Conservation (phyloP, 768 basidiomycete species). For the Stropharia rugosoannulata region DNA sequence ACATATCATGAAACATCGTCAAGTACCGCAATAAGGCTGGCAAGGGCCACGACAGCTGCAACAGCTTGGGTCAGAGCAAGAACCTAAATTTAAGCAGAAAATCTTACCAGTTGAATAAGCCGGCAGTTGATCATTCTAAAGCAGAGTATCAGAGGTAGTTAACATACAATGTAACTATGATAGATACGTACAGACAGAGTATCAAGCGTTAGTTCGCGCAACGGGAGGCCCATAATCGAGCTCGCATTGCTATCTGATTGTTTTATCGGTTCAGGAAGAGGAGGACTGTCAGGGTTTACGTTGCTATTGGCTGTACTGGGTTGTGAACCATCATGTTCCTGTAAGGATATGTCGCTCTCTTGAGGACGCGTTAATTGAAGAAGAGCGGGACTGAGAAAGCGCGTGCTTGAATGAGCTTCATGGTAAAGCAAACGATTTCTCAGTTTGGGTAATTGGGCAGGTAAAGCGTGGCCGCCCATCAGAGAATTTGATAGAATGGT, state of each 20-base stretch:
- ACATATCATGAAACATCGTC: background rate
- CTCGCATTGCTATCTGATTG: slow-evolving; percentile 27
- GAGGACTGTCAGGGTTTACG: slow-evolving; percentile 11
- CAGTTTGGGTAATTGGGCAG: slow-evolving; percentile 36
- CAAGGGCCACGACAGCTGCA: slow-evolving; percentile 38
- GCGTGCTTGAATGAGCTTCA: slow-evolving; percentile 27
- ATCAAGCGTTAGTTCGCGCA: slow-evolving; percentile 38
- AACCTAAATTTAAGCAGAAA: background rate
- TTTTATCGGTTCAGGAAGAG: slow-evolving; percentile 25
- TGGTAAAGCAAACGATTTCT: slow-evolving; percentile 45
- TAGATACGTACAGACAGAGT: slow-evolving; percentile 32
- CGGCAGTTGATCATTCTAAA: slow-evolving; percentile 41
- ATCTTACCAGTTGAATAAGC: slow-evolving; percentile 38
- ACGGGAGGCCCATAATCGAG: slow-evolving; percentile 39
- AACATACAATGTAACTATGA: background rate
- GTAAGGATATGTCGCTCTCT: background rate
- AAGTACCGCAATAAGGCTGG: slow-evolving; percentile 36
- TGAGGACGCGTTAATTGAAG: background rate
- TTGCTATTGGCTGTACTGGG: slow-evolving; percentile 9
- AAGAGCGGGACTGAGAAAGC: background rate
- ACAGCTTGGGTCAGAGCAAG: background rate
- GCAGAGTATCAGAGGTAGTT: background rate
- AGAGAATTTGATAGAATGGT: slow-evolving; percentile 38
- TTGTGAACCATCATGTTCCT: background rate
- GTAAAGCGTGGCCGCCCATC: slow-evolving; percentile 32